phyloP scores from a whole-genome alignment of 2,329 filamentous ascomycete genomes.

The Exophiala alcalophila region DNA sequence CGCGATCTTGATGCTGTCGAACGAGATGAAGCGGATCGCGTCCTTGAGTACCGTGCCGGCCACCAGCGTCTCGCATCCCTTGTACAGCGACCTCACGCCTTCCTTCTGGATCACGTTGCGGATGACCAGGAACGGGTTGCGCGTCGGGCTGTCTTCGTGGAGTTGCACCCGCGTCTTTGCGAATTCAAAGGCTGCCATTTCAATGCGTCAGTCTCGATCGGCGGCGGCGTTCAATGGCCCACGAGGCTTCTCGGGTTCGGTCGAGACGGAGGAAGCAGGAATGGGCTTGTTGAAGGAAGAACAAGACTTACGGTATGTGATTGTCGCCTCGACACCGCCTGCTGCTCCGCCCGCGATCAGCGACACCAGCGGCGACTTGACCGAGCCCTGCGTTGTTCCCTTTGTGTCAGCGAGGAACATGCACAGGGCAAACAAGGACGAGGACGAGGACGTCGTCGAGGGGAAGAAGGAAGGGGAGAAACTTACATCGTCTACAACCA shows the following conservation, averaged over 20 bases:
- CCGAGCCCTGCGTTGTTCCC: conserved; percentile 16
- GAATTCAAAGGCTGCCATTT: conserved; percentile 57
- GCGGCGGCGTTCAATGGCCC: no score
- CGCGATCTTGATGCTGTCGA: conserved; percentile 58
- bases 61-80: conserved; percentile 60
- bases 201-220: not conserved
- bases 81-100: conserved; percentile 59
- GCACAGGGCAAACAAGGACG: no score
- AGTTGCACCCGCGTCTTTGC: conserved; percentile 64
- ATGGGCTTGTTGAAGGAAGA: not conserved
- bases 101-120: conserved; percentile 54
- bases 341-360: conserved; percentile 52
- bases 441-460: no score
- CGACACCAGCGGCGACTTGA: conserved; percentile 42
- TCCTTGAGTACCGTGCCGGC: conserved; percentile 63
- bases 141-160: conserved; percentile 42
- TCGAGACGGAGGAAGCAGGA: no score
- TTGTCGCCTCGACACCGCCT: conserved; percentile 52
- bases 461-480: not conserved
- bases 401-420: no score
- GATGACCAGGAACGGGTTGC: conserved; percentile 60
- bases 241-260: no score
- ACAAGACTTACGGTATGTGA: conserved; percentile 38
- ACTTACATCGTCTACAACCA: conserved; percentile 19
- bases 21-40: conserved; percentile 63